Base-by-base conservation (phyloP, 2,329 filamentous ascomycete genomes). In the Orbilia oligospora region DNA sequence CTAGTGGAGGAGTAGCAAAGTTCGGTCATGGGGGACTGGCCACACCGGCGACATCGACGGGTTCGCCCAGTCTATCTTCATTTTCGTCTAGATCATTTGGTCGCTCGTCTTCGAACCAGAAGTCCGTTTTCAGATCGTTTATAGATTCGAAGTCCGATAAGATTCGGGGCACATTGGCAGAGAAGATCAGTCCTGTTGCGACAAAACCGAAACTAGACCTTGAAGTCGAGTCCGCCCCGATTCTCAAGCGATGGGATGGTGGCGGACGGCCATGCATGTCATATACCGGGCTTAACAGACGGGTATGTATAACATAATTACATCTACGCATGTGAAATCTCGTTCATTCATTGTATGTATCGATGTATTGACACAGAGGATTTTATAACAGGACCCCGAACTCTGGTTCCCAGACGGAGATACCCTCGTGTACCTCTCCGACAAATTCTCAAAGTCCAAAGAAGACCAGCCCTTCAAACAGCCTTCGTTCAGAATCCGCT, bases 361-460 rank as follows among this genome's bases (percentile, higher is more conserved):
- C n/a, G 0, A 44, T 65, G 4, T 66, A 22, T 58, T 58, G 63
- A 69, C 22, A n/a, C 33, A 67, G 27, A 38, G 51, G 49, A 51
- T 12, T 38, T n/a, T 38, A 33, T 69, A 30, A 30, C 27, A 89
- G 81, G 89, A 90, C 61, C 88, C 88, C 0, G 89, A 90, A 80
- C 83, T 90, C 1, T 90, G 89, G 89, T 88, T 90, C 80, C 86
- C 87, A 0, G 88, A 89, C 71, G 89, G 89, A 22, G 89, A 90
- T 76, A 89, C 89, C 14, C 83, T 90, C 9, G 85, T 90, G 0
- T 90, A 87, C 81, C 86, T 90, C 5, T 86, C 87, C 0, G 85
- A 86, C 24, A 81, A 80, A 46, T 81, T 80, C 53, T 73, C 80
- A 86, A 85, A 79, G 84, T 85, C 53, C 85, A 87, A 70, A 38